These are phyloP conservation scores for Pichia cephalocereana DNA, from an alignment of 805 yeast species.

Conservation along the genomic window DNA sequence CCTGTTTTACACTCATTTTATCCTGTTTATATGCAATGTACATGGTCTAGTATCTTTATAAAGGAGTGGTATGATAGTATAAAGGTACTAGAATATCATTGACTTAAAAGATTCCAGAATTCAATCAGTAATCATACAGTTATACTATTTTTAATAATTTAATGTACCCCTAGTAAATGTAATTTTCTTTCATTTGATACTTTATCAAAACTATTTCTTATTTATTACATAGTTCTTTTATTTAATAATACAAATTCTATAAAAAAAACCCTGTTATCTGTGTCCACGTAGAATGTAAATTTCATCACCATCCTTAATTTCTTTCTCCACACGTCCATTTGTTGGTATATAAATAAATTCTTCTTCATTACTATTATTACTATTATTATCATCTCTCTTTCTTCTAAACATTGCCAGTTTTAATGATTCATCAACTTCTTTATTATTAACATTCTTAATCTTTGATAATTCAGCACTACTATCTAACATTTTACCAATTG, in stretches of 20 bases:
- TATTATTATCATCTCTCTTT: conserved; percentile 17
- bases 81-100: too few relatives aligned
- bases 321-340: conserved; percentile 31
- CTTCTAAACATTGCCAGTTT: conserved; percentile 40
- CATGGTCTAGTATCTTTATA: too few relatives aligned
- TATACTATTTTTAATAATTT: too few relatives aligned
- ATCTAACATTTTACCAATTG: conserved; percentile 51
- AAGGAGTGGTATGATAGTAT: too few relatives aligned
- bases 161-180: too few relatives aligned
- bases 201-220: too few relatives aligned
- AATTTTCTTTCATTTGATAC: too few relatives aligned
- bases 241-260: not conserved
- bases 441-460: conserved; percentile 42
- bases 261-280: conserved; percentile 5
- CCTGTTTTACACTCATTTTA: too few relatives aligned
- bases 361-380: conserved; percentile 15
- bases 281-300: conserved; percentile 45
- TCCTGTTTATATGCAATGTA: too few relatives aligned
- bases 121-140: too few relatives aligned
- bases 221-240: too few relatives aligned
- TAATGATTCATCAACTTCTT: conserved; percentile 31
- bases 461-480: conserved; percentile 37
- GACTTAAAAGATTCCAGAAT: too few relatives aligned
- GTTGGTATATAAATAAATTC: conserved; percentile 25
- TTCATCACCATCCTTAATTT: conserved; percentile 40